Evolutionary conservation across 2,329 filamentous ascomycete species (phyloP).

Genomic region (Trichoderma endophyticum): DNA sequence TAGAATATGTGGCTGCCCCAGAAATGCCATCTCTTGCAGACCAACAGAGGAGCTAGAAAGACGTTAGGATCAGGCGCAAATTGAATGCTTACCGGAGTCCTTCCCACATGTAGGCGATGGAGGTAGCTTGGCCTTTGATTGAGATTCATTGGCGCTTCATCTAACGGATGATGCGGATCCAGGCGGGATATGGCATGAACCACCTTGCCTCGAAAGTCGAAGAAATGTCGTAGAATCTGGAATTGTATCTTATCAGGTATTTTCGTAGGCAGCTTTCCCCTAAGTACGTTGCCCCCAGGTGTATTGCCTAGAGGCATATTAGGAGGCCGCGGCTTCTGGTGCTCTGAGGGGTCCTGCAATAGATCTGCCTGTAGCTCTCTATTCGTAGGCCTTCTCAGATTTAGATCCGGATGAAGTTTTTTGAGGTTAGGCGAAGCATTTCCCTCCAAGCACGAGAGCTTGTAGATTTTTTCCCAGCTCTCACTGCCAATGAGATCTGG

Average conservation of each 20-base stretch:
- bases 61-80: slow-evolving; percentile 34
- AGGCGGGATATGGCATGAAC: slow-evolving; percentile 47
- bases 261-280: background rate
- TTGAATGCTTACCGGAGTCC: slow-evolving; percentile 31
- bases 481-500: background rate
- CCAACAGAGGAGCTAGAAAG: slow-evolving; percentile 38
- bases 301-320: background rate
- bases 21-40: slow-evolving; percentile 40
- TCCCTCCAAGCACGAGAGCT: slow-evolving; percentile 7
- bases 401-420: slow-evolving; percentile 17
- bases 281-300: background rate
- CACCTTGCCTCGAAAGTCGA: slow-evolving; percentile 34
- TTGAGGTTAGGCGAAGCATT: slow-evolving; percentile 4
- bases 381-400: background rate
- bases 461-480: background rate
- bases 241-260: slow-evolving; percentile 26
- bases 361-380: background rate
- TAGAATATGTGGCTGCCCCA: slow-evolving; percentile 46
- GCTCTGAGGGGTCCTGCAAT: background rate
- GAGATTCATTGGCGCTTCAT: slow-evolving; percentile 18
- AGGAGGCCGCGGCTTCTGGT: background rate
- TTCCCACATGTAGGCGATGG: slow-evolving; percentile 41
- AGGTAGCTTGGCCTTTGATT: slow-evolving; percentile 26
- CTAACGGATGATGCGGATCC: slow-evolving; percentile 33
- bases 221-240: slow-evolving; percentile 35